phyloP scores from a whole-genome alignment of 805 yeast genomes.

The Torulaspora gathmanii region DNA sequence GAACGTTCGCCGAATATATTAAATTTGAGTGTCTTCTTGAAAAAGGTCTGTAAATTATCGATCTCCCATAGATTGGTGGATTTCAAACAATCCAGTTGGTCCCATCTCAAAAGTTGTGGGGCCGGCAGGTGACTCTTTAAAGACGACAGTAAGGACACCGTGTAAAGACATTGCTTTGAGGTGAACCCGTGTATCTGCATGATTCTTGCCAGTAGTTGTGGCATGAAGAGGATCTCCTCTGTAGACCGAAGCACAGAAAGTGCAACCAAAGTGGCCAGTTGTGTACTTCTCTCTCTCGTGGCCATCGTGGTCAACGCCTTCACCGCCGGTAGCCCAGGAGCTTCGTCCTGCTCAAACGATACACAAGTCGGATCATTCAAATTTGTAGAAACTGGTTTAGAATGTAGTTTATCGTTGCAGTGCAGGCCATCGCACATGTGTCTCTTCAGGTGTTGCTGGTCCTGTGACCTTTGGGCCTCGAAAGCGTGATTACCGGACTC shows the following conservation, averaged over 20 bases:
- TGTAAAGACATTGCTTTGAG: constrained; percentile 62
- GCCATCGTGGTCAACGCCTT: constrained; percentile 58
- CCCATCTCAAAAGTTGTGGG: constrained; percentile 21
- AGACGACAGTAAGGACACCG: constrained; percentile 67
- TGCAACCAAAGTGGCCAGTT: constrained; percentile 57
- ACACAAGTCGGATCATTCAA: constrained; percentile 34
- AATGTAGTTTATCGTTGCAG: constrained; percentile 20
- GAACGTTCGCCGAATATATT: constrained; percentile 10
- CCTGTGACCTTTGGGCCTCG: neutral
- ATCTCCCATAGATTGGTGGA: constrained; percentile 29
- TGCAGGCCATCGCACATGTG: constrained; percentile 18
- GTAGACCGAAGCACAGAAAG: constrained; percentile 72
- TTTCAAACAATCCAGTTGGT: constrained; percentile 17
- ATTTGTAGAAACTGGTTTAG: constrained; percentile 29
- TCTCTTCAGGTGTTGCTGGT: neutral
- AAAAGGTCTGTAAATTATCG: constrained; percentile 26
- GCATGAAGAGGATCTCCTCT: constrained; percentile 71
- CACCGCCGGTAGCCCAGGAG: constrained; percentile 72
- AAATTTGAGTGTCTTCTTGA: constrained; percentile 23
- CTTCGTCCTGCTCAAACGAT: constrained; percentile 60
- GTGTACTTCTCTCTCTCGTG: constrained; percentile 43
- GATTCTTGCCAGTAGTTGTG: constrained; percentile 62
- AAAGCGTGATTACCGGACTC: neutral
- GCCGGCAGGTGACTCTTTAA: constrained; percentile 53
- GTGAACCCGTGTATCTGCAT: constrained; percentile 68